Evolutionary conservation across 2,329 filamentous ascomycete species (phyloP), one percentile per base, ranked within the genome.

Genomic region (Graphilbum fragrans): DNA sequence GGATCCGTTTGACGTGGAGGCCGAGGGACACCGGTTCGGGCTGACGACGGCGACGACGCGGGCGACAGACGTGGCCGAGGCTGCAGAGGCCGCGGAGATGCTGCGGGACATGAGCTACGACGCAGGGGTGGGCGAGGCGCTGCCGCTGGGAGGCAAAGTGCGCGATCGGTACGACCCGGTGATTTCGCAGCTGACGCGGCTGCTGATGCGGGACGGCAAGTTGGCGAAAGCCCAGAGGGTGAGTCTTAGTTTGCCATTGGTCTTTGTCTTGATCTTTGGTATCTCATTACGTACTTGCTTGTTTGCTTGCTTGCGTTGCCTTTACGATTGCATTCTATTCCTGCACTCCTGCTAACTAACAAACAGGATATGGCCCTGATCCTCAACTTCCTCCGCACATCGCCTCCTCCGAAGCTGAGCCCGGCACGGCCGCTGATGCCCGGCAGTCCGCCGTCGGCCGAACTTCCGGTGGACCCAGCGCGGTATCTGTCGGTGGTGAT

Each of bases 161-260:
- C 83, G 87, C 61, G 70, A 85, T 57, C 77, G 92, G 54, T 94
- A 96, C 57, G 83, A 95, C 56, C 77, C 85, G 2, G 71, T 95
- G 8, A 69, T 96, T 37, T 69, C 82, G 49, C 92, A 95, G 65
- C 71, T 96, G 52, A 94, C 87, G 17, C 88, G 87, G 58, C 69
- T 94, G 51, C 63, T 98, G 48, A 98, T 96, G 90, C 70, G 71
- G 53, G 76, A 96, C 61, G 92, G 92, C 52, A 93, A 95, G 68
- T 76, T 94, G 58, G 82, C 82, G 55, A 73, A 76, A 59, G 92
- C 92, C n/a, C 86, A 98, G 61, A 78, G 80, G 66, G 87, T 94
- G 70, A 45, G 75, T 36, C n/a, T 37, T 23, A 10, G 6, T 17
- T 20, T 29, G 23, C 19, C 9, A 25, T 23, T 14, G 16, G 23